A percentile compares a stretch with the other conserved stretches of the same genome.
Conservation (phyloP, 1,139 yeast genomes). For the Pichia sp. region DNA sequence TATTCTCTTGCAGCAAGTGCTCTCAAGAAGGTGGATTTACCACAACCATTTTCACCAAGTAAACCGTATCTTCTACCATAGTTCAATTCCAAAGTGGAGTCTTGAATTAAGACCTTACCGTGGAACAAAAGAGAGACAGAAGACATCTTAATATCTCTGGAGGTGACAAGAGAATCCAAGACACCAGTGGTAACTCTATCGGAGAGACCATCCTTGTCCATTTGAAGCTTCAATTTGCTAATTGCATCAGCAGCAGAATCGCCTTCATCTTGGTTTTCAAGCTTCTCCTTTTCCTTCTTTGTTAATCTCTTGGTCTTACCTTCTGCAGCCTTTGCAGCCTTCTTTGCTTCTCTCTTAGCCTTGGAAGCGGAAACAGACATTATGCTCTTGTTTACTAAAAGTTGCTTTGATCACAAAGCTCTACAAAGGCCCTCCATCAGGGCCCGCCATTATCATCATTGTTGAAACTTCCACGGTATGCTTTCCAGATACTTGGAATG, state of each 20-base stretch:
- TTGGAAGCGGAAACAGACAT: conserved; percentile 76
- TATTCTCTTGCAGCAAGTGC: conserved; percentile 94
- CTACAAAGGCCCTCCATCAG: too few relatives aligned
- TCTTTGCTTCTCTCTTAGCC: conserved; percentile 95
- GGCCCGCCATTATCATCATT: too few relatives aligned
- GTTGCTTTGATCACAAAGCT: too few relatives aligned
- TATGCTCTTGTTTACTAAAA: too few relatives aligned
- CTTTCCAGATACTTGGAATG: too few relatives aligned
- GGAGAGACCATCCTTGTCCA: conserved; percentile 87
- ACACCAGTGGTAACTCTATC: conserved; percentile 99
- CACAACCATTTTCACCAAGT: conserved; percentile 98
- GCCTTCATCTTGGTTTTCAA: conserved; percentile 28
- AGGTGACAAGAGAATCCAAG: conserved; percentile 76
- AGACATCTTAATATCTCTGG: conserved; percentile 89
- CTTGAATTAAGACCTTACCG: conserved; percentile 94
- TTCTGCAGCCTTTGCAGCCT: conserved; percentile 63
- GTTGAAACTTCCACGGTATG: too few relatives aligned
- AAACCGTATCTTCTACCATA: conserved; percentile 96
- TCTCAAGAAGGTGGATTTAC: conserved; percentile 91
- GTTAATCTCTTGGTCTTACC: conserved; percentile 57
- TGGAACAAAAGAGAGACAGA: conserved; percentile 91
- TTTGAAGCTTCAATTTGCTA: conserved; percentile 83
- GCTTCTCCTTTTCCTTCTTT: conserved; percentile 54
- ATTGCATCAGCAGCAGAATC: conserved; percentile 70
- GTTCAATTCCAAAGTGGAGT: conserved; percentile 84